Percentiles rank a stretch among this genome's conserved stretches.
phyloP scores from a whole-genome alignment of 495 filamentous ascomycete genomes.

The Aspergillus heteromorphus region DNA sequence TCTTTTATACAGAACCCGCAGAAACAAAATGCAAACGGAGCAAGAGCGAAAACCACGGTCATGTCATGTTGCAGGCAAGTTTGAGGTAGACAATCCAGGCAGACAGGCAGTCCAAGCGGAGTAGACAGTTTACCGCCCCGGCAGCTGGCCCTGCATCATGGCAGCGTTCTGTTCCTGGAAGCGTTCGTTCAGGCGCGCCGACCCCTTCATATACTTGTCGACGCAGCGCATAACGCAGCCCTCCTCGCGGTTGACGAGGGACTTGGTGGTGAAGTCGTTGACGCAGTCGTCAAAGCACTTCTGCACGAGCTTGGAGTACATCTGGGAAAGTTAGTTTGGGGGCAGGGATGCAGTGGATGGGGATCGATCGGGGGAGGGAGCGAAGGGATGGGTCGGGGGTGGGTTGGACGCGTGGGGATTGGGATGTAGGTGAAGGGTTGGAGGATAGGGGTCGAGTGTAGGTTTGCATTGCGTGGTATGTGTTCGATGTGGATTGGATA shows the following conservation, averaged over 20 bases:
- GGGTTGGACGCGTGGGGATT: not conserved
- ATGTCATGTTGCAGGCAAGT: too few species aligned
- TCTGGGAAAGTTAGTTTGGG: too few species aligned
- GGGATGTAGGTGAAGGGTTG: not conserved
- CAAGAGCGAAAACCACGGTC: constrained; percentile 3
- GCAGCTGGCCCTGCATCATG: constrained; percentile 65
- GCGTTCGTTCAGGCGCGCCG: constrained; percentile 77
- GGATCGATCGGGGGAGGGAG: too few species aligned
- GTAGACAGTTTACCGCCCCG: constrained; percentile 31
- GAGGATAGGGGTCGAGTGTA: not conserved
- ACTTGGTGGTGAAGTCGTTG: constrained; percentile 97
- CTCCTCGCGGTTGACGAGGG: constrained; percentile 77
- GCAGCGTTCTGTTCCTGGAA: constrained; percentile 92
- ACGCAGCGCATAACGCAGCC: constrained; percentile 90
- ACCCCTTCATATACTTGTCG: constrained; percentile 86
- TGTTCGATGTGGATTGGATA: not conserved
- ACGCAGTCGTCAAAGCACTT: constrained; percentile 95
- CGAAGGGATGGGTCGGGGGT: not conserved
- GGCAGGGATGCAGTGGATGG: too few species aligned
- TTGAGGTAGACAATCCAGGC: too few species aligned
- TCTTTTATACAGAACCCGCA: constrained; percentile 16
- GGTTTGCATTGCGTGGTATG: too few species aligned
- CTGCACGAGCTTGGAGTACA: constrained; percentile 94
- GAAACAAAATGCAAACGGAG: constrained; percentile 7
- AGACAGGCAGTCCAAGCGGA: too few species aligned